These are phyloP conservation scores for Apiotrichum gamsii DNA, from an alignment of 1,284 basidiomycete genomes.

Conservation along the genomic window DNA sequence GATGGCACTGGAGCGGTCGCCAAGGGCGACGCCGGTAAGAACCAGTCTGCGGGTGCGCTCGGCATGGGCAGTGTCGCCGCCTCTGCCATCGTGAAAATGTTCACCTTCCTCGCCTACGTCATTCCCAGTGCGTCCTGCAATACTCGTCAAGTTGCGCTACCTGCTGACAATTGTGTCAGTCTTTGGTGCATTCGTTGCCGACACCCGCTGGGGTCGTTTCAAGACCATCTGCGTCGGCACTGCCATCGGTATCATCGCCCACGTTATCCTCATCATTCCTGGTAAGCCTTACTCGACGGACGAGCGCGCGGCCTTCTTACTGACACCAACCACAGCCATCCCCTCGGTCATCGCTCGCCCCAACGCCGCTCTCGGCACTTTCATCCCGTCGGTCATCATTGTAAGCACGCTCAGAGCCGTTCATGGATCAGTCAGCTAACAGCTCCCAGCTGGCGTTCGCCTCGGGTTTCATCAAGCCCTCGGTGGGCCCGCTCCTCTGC, in stretches of 20 bases:
- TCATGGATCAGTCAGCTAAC: too few species aligned
- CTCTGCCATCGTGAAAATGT: slow-evolving; percentile 27
- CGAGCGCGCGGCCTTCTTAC: too few species aligned
- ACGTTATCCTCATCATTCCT: slow-evolving; percentile 40
- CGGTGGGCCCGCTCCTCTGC: slow-evolving; percentile 42
- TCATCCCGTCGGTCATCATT: slow-evolving; percentile 45
- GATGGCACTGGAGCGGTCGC: slow-evolving; percentile 67
- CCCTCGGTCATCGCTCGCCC: slow-evolving; percentile 35
- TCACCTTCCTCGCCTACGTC: slow-evolving; percentile 38
- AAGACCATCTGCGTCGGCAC: slow-evolving; percentile 58
- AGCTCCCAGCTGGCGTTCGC: slow-evolving; percentile 45
- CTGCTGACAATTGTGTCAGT: too few species aligned
- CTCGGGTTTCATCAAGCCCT: slow-evolving; percentile 46
- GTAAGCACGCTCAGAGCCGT: too few species aligned
- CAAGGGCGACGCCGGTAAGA: slow-evolving; percentile 54
- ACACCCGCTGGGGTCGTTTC: slow-evolving; percentile 60
- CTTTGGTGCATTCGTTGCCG: slow-evolving; percentile 55
- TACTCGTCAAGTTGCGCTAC: neutral
- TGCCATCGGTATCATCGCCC: slow-evolving; percentile 35
- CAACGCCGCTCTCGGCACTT: slow-evolving; percentile 24
- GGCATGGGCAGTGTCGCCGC: slow-evolving; percentile 27
- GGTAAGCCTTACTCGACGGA: too few species aligned
- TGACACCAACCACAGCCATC: too few species aligned
- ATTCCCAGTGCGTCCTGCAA: slow-evolving; percentile 20
- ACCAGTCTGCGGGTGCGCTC: slow-evolving; percentile 55